Percentiles rank a stretch among this genome's conserved stretches.
These are phyloP conservation scores for Aurantiochytrium sp. DNA, from an alignment of 108 stramenopile species.

Conservation along the genomic window DNA sequence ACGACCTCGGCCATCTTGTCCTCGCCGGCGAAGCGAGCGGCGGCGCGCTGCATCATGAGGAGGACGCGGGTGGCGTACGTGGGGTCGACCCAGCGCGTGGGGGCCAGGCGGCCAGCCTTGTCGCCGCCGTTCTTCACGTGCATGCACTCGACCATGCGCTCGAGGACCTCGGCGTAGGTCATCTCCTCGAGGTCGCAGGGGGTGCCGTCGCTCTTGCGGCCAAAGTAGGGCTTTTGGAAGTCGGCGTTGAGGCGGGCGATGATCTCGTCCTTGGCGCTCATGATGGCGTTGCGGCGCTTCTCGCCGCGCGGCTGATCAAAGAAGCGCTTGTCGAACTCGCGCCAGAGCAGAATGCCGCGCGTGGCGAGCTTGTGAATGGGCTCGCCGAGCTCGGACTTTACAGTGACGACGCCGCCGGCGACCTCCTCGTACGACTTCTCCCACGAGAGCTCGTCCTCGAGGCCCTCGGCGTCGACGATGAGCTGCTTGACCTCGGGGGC, in stretches of 20 bases:
- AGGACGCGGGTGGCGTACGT: neutral
- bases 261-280: constrained; percentile 26
- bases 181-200: constrained; percentile 34
- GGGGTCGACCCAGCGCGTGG: constrained; percentile 25
- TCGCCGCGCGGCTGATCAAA: constrained; percentile 10
- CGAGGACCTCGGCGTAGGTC: constrained; percentile 33
- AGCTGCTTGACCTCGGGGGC: constrained; percentile 39
- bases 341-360: constrained; percentile 34
- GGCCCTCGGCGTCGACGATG: constrained; percentile 25
- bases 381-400: constrained; percentile 34
- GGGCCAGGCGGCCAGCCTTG: neutral
- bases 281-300: neutral
- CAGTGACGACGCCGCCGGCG: constrained; percentile 36
- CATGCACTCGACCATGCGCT: constrained; percentile 9
- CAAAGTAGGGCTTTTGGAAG: constrained; percentile 40
- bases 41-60: neutral
- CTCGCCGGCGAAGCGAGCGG: neutral
- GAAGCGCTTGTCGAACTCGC: constrained; percentile 22
- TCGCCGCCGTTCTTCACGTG: neutral
- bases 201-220: neutral
- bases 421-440: constrained; percentile 29
- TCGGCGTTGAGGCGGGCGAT: constrained; percentile 28
- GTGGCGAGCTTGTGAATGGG: constrained; percentile 36
- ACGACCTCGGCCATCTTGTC: neutral
- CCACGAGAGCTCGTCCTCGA: constrained; percentile 27